phyloP scores from a whole-genome alignment of 1,284 basidiomycete species.

The Apiotrichum laibachii region DNA sequence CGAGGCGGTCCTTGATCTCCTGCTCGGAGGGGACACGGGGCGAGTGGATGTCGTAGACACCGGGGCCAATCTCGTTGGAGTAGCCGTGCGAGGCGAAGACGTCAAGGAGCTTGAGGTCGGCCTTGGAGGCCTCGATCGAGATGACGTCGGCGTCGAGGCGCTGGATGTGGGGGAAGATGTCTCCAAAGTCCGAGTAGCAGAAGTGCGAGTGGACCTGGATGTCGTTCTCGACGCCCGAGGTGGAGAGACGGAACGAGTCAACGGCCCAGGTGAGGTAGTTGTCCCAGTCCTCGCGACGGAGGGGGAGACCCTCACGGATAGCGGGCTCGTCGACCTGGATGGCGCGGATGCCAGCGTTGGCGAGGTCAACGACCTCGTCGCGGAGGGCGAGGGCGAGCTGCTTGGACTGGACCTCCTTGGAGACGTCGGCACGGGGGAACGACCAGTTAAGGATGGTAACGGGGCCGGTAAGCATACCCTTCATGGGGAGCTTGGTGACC shows the following conservation, averaged over 20 bases:
- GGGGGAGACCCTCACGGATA: slow-evolving; percentile 96
- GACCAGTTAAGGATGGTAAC: slow-evolving; percentile 99
- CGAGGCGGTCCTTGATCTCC: slow-evolving; percentile 93
- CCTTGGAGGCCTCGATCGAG: slow-evolving; percentile 98
- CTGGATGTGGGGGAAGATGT: slow-evolving; percentile 97
- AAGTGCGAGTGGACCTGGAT: slow-evolving; percentile 98
- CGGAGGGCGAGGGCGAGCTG: slow-evolving; percentile 97
- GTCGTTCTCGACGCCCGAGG: slow-evolving; percentile 85
- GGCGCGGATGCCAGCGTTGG: slow-evolving; percentile 94
- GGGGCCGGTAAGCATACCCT: slow-evolving; percentile 97
- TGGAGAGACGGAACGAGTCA: slow-evolving; percentile 94
- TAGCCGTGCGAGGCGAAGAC: slow-evolving; percentile 96
- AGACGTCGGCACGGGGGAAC: slow-evolving; percentile 98
- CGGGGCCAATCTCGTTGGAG: slow-evolving; percentile 97
- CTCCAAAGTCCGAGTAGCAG: slow-evolving; percentile 71
- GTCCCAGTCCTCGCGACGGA: slow-evolving; percentile 92
- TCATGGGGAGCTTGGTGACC: slow-evolving; percentile 91
- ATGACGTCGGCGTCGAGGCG: slow-evolving; percentile 98
- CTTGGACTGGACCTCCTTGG: slow-evolving; percentile 95
- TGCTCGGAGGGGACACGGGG: slow-evolving; percentile 91
- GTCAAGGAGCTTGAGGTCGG: slow-evolving; percentile 92
- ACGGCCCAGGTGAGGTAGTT: slow-evolving; percentile 94
- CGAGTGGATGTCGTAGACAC: slow-evolving; percentile 99
- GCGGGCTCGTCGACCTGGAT: slow-evolving; percentile 99
- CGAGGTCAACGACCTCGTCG: slow-evolving; percentile 96